phyloP scores from a whole-genome alignment of 192 early-diverging fungal species.

The Chytriomyces hyalinus region DNA sequence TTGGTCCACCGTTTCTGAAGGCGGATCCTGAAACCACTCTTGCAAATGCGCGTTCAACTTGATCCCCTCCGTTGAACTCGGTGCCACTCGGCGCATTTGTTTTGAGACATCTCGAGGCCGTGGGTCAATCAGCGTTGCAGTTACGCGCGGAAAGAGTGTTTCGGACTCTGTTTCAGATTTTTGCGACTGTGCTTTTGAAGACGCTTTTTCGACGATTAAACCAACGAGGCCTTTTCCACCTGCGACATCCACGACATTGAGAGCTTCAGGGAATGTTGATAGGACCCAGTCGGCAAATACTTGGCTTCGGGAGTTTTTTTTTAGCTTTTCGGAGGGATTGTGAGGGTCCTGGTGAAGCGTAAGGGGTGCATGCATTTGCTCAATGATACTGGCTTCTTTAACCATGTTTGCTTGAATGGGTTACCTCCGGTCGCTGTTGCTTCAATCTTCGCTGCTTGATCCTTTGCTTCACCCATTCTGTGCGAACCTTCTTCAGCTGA shows the following conservation, averaged over 20 bases:
- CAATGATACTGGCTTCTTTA: neutral
- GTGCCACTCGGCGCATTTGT: neutral
- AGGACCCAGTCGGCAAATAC: neutral
- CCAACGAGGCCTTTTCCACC: neutral
- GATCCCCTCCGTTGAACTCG: neutral
- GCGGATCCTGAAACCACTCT: neutral
- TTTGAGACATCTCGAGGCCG: neutral
- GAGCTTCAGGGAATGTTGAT: neutral
- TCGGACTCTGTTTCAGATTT: neutral
- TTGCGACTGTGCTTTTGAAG: neutral
- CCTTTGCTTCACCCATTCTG: neutral
- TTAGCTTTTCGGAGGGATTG: neutral
- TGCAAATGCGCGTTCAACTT: neutral
- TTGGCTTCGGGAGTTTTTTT: neutral
- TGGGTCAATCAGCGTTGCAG: neutral
- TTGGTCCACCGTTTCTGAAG: neutral
- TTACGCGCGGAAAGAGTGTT: neutral
- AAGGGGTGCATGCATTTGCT: too few species aligned
- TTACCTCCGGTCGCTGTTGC: neutral
- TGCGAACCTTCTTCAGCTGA: neutral
- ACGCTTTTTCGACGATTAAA: neutral
- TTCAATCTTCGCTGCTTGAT: neutral
- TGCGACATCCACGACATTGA: constrained; percentile 1
- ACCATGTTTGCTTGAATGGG: neutral
- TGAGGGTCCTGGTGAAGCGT: neutral